Base-by-base conservation (phyloP, 2,329 filamentous ascomycete genomes). In the Myriosclerotinia curreyana region DNA sequence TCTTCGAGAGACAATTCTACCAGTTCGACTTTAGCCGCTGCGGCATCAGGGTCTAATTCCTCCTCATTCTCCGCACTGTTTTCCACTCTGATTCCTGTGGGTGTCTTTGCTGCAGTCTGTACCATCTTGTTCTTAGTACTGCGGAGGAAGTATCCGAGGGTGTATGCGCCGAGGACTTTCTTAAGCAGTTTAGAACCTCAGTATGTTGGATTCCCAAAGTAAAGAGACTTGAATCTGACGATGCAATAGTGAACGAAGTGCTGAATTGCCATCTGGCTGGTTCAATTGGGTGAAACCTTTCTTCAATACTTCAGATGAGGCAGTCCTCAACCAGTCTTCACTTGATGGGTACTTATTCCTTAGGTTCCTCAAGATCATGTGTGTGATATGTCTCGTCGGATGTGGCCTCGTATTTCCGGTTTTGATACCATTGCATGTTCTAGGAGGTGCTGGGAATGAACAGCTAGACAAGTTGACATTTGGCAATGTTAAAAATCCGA, bases 291-390 rank as follows among this genome's bases (percentile, higher is more conserved):
- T 76, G 22, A 70, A 66, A 44, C 68, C 70, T 12, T 76, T 75
- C 56, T 74, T 71, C 65, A 69, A 71, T 8, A 71, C 72, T 8
- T 73, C 75, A 31, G 71, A 75, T 63, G 68, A 68, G 0, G 67
- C 67, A 20, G 81, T 87, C 22, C 78, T 90, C 48, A 85, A 87
- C 66, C 85, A 89, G 71, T 83, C 86, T 70, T 86, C 85, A 0
- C 79, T 90, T 65, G 87, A 90, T 73, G 84, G 82, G 14, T 90
- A 86, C 71, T 78, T 90, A 14, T 82, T 88, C 69, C 78, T 90
- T 25, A 84, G 87, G 31, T 87, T 87, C 69, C 76, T 90, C 62
- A 87, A 87, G 73, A 80, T 87, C 36, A 74, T 82, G 25, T 80
- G 84, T 50, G 77, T 85, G 56, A 84, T 86, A 68, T 86, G 84